A percentile compares a stretch with the other conserved stretches of the same genome.
phyloP scores from a whole-genome alignment of 495 filamentous ascomycete species.

The Penicillium diatomitis region DNA sequence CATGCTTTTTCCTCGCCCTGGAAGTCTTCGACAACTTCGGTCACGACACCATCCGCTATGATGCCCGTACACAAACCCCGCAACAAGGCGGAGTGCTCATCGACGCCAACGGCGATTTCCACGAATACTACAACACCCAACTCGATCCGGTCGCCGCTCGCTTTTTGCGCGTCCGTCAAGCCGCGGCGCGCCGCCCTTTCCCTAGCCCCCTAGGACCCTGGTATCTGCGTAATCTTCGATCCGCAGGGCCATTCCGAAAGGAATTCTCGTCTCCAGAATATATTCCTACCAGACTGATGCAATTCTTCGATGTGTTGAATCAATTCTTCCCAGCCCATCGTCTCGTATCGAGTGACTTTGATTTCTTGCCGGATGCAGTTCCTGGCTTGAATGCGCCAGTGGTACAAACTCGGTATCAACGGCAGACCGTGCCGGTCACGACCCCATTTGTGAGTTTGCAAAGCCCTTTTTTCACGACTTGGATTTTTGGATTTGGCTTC shows the following conservation, averaged over 20 bases:
- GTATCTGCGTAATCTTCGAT: conserved; percentile 47
- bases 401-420: conserved; percentile 85
- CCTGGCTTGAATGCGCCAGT: conserved; percentile 83
- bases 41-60: conserved; percentile 88
- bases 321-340: conserved; percentile 82
- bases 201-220: conserved; percentile 46
- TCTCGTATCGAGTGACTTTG: conserved; percentile 86
- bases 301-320: conserved; percentile 87
- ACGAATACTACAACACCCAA: conserved; percentile 73
- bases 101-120: conserved; percentile 79
- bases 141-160: conserved; percentile 78
- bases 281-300: conserved; percentile 87
- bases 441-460: conserved; percentile 71
- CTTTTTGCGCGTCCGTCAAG: conserved; percentile 70
- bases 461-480: neutral
- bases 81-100: conserved; percentile 84
- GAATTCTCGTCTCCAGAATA: conserved; percentile 80
- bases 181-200: conserved; percentile 47
- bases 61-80: conserved; percentile 60
- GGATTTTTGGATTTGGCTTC: neutral
- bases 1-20: conserved; percentile 96
- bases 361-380: conserved; percentile 69
- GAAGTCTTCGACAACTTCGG: conserved; percentile 99
- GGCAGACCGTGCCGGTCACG: conserved; percentile 76
- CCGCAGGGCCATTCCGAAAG: conserved; percentile 53